Base-by-base conservation (phyloP, 2,329 filamentous ascomycete species). In the Diaporthe caulivora region DNA sequence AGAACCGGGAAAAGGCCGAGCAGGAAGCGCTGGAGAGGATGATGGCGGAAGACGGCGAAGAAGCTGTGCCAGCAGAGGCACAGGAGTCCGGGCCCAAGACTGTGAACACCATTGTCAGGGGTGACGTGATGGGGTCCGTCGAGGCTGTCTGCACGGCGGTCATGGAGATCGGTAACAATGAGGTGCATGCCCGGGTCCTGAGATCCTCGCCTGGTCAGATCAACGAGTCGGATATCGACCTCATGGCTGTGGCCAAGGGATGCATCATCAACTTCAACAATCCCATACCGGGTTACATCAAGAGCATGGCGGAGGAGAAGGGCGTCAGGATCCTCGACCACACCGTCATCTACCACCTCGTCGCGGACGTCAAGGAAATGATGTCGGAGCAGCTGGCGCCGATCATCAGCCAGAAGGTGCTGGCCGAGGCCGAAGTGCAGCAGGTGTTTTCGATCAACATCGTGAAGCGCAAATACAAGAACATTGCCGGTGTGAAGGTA, bases 111-210 rank as follows among this genome's bases (percentile, higher is more conserved):
- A 91, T 97, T 73, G 87, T 99, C 84, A 98, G 97, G 83, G 95
- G 92, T 70, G 97, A 99, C 79, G 97, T 98, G 24, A 94, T 93
- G 75, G 97, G 97, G 49, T 98, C 96, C 0, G 95, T 95, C 0
- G 97, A 99, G 85, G 97, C 97, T 2, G 93, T 98, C 3, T 87
- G 92, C 74, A 92, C 94, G 64, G 92, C 93, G 11, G 88, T 99
- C 73, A 86, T 91, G 75, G 91, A 92, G 74, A 87, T 98, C 76
- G 95, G 95, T 76, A 98, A 93, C 84, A 92, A 95, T 78, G 95
- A 98, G 81, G 92, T 98, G 51, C 90, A 87, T 42, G 90, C 95
- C 18, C 90, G 91, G 72, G 87, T 99, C 73, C 89, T 99, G 47
- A 91, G 93, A 29, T 92, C 93, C 4, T 91, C 89, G 2, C 93